Conservation (phyloP, 345 rosid species). For the Stellera chamaejasme region DNA sequence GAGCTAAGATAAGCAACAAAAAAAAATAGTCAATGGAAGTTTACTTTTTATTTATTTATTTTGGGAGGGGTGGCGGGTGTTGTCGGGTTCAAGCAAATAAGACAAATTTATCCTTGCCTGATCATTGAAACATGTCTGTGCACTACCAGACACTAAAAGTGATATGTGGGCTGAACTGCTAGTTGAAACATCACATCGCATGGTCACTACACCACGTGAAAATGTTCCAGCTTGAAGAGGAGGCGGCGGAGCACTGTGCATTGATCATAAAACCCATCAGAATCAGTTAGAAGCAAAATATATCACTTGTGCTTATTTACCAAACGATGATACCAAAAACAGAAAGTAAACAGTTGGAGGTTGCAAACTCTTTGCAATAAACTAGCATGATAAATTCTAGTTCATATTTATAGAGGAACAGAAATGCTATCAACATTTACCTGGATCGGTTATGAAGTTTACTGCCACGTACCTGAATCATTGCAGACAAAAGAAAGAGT, state of each 20-base stretch:
- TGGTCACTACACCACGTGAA: constrained; percentile 97
- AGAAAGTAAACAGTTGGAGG: background rate
- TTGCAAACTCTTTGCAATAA: background rate
- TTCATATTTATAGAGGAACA: too few relatives aligned
- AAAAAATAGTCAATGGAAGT: background rate
- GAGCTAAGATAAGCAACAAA: constrained; percentile 41
- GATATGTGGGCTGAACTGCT: constrained; percentile 88
- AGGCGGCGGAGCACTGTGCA: constrained; percentile 96
- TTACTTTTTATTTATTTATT: too few relatives aligned
- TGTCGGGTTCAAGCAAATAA: too few relatives aligned
- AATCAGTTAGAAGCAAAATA: too few relatives aligned
- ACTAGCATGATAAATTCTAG: background rate
- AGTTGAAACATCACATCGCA: constrained; percentile 95
- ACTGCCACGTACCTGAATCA: constrained; percentile 82
- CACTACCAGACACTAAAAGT: constrained; percentile 93
- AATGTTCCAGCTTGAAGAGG: constrained; percentile 99
- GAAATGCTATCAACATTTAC: constrained; percentile 27
- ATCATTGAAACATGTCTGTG: constrained; percentile 96
- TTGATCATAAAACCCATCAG: background rate
- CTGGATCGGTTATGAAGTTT: constrained; percentile 92
- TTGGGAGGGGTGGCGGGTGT: too few relatives aligned
- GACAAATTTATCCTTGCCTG: constrained; percentile 48
- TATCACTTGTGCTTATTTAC: too few relatives aligned
- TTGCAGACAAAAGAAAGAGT: constrained; percentile 6
- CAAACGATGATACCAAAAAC: too few relatives aligned